Percentiles rank a stretch among this genome's conserved stretches.
These are phyloP conservation scores for Malassezia obtusa DNA, from an alignment of 1,284 basidiomycete genomes.

Conservation along the genomic window DNA sequence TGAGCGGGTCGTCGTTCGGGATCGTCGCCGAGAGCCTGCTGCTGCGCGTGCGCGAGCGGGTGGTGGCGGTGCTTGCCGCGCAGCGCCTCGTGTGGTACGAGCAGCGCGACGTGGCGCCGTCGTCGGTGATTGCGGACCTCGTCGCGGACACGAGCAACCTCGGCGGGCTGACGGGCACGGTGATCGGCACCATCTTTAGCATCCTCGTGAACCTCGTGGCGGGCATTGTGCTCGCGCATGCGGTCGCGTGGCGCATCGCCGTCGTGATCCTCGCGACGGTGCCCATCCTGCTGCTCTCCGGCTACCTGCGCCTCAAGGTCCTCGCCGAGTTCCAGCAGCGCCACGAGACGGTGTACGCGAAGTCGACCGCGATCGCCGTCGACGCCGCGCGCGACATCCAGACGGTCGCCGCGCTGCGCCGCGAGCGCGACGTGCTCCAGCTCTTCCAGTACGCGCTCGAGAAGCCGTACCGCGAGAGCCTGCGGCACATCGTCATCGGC, in stretches of 20 bases:
- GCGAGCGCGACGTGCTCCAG: slow-evolving; percentile 32
- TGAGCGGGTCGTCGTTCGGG: slow-evolving; percentile 32
- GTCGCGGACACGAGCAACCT: slow-evolving; percentile 32
- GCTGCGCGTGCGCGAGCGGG: slow-evolving; percentile 25
- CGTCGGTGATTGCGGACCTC: slow-evolving; percentile 29
- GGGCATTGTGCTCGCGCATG: slow-evolving; percentile 26
- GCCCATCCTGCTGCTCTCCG: slow-evolving; percentile 29
- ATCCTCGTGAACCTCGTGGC: slow-evolving; percentile 35
- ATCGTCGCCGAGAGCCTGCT: slow-evolving; percentile 32
- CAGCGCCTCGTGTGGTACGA: slow-evolving; percentile 31
- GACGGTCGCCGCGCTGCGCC: slow-evolving; percentile 27
- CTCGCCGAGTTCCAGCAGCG: slow-evolving; percentile 36
- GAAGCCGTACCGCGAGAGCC: slow-evolving; percentile 27
- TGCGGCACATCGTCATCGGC: slow-evolving; percentile 28
- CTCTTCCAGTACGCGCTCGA: slow-evolving; percentile 24
- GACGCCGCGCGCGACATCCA: slow-evolving; percentile 33
- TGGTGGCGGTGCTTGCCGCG: slow-evolving; percentile 26
- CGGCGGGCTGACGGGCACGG: slow-evolving; percentile 30
- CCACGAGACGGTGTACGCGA: slow-evolving; percentile 34
- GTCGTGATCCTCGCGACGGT: slow-evolving; percentile 33
- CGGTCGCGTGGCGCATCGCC: slow-evolving; percentile 33
- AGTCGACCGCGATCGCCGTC: slow-evolving; percentile 32
- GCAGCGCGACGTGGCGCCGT: slow-evolving; percentile 19
- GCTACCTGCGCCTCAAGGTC: slow-evolving; percentile 35
- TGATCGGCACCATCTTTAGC: slow-evolving; percentile 38